Conservation (phyloP, 73 alveolate species). For the Symbiodinium pilosum region DNA sequence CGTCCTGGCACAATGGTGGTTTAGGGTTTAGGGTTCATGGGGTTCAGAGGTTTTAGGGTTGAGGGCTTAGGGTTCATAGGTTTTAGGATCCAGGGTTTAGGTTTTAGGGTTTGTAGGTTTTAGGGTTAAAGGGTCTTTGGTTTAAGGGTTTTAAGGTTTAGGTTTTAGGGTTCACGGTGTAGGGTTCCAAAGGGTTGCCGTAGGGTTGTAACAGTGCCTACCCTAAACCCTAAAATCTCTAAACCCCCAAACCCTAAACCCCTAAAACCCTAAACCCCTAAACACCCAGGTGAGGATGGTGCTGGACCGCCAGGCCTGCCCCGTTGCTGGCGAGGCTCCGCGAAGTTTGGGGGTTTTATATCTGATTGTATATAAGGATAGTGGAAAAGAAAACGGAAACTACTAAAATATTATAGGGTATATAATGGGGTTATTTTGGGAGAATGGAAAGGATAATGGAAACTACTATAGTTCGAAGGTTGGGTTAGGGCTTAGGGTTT, state of each 20-base stretch:
- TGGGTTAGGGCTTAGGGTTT: too few species aligned
- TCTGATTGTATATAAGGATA: too few species aligned
- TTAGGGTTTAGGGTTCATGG: not conserved
- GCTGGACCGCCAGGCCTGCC: not conserved
- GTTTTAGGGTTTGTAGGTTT: not conserved
- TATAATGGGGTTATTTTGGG: too few species aligned
- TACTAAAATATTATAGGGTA: too few species aligned
- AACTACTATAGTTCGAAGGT: too few species aligned
- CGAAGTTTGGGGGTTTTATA: not conserved
- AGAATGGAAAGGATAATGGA: too few species aligned
- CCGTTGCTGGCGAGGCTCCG: not conserved
- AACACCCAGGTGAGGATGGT: not conserved
- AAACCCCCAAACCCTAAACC: not conserved
- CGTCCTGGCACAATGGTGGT: too few species aligned
- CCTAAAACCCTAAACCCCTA: not conserved
- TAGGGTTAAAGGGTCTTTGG: not conserved
- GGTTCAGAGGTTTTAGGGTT: not conserved
- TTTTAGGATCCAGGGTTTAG: not conserved
- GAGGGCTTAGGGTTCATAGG: not conserved
- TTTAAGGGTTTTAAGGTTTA: not conserved
- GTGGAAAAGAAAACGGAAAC: too few species aligned
- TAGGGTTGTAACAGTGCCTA: too few species aligned
- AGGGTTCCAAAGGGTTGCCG: too few species aligned
- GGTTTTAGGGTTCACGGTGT: too few species aligned
- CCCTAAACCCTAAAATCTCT: not conserved